phyloP scores from a whole-genome alignment of 177 flowering plant genomes.

The Vitis hybrid region DNA sequence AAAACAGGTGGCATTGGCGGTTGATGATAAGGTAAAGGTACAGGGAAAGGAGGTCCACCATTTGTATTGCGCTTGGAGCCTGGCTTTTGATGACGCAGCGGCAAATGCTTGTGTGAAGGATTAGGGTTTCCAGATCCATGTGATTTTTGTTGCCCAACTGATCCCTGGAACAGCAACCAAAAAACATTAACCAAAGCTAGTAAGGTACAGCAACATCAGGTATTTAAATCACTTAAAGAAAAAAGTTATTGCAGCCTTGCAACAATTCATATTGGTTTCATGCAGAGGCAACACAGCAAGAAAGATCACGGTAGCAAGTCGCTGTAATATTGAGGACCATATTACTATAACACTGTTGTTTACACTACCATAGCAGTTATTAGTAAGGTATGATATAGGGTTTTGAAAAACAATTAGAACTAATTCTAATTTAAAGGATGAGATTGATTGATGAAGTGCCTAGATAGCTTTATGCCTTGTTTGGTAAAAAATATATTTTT shows the following conservation, averaged over 20 bases:
- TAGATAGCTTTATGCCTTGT: no score
- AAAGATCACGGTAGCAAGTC: no score
- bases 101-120: constrained; percentile 44
- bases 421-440: no score
- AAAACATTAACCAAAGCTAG: background rate
- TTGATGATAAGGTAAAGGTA: constrained; percentile 50
- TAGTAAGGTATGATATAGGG: no score
- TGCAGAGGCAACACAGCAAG: no score
- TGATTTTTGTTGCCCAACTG: constrained; percentile 47
- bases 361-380: no score
- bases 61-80: constrained; percentile 57
- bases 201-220: background rate
- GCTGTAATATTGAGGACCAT: no score
- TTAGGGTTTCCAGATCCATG: constrained; percentile 43
- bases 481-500: no score
- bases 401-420: no score
- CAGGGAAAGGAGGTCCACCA: constrained; percentile 53
- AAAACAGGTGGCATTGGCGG: constrained; percentile 46
- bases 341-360: no score
- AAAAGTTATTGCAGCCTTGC: background rate
- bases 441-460: no score
- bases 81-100: constrained; percentile 49
- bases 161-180: constrained; percentile 38
- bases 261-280: no score
- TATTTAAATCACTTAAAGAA: background rate